These are phyloP conservation scores for Paracoccidioides brasiliensis DNA, from an alignment of 2,329 filamentous ascomycete species.

Conservation along the genomic window DNA sequence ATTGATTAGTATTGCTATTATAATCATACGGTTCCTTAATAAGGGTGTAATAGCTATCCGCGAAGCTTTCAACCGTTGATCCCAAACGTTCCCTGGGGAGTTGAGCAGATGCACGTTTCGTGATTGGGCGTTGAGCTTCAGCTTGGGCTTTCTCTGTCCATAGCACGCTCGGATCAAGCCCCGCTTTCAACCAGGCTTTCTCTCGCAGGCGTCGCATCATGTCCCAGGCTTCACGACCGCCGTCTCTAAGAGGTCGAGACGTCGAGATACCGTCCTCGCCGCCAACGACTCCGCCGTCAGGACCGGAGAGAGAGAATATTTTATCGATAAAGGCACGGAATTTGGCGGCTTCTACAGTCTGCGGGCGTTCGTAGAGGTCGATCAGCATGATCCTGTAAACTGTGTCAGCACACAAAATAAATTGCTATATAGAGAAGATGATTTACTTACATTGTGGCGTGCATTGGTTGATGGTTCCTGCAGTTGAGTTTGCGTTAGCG, in stretches of 20 bases:
- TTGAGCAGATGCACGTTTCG: background rate
- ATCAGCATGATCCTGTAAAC: constrained; percentile 34
- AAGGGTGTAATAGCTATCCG: constrained; percentile 10
- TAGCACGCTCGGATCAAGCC: constrained; percentile 32
- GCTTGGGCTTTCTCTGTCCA: constrained; percentile 37
- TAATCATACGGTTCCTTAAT: constrained; percentile 10
- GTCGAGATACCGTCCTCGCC: constrained; percentile 33
- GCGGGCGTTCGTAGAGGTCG: constrained; percentile 35
- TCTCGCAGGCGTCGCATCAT: constrained; percentile 36
- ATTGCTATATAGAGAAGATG: background rate
- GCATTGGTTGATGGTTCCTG: constrained; percentile 32
- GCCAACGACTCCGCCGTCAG: constrained; percentile 34
- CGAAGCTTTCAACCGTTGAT: constrained; percentile 7
- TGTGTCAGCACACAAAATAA: background rate
- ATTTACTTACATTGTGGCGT: constrained; percentile 27
- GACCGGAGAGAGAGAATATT: constrained; percentile 33
- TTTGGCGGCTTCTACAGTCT: constrained; percentile 31
- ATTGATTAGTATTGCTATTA: background rate
- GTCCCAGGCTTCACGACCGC: constrained; percentile 37
- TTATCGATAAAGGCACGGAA: constrained; percentile 36
- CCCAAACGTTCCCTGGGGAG: constrained; percentile 6
- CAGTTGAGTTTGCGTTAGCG: constrained; percentile 8
- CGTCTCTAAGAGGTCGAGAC: constrained; percentile 33
- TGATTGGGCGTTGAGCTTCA: constrained; percentile 14
- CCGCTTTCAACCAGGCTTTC: constrained; percentile 37